Evolutionary conservation across 2,329 filamentous ascomycete genomes (phyloP), one percentile per base, ranked within the genome.

Genomic region (Furcasterigmium furcatum): DNA sequence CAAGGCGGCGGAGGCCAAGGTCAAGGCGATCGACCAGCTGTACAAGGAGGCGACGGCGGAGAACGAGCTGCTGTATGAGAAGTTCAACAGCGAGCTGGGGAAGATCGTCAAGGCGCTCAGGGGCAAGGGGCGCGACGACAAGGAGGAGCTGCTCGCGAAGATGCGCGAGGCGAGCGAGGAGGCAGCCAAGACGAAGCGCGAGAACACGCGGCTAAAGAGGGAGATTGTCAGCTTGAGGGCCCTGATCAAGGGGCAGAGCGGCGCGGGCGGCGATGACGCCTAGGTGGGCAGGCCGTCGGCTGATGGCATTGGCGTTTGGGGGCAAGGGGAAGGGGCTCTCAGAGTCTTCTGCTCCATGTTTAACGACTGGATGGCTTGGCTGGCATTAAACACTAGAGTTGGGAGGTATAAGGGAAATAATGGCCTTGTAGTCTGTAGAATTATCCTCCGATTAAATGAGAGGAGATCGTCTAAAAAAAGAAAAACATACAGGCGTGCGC

Each of bases 1-100:
- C 13, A 77, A 81, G 56, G 82, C 89, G 2, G 83, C 81, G 13
- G 91, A 96, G 62, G 79, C 78, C 48, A 91, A 94, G 56, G 84
- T 85, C 48, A 87, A 84, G 56, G 86, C 87, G 34, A 81, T 96
- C 44, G 91, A 96, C 61, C 88, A 95, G 66, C 72, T 96, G 43
- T 95, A 95, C 69, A 87, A 89, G 53, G 90, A 96, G 59, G 81
- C 85, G 14, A 90, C 84, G 56, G 88, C 89, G 0, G 92, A 97
- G 71, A 97, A 96, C 57, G 91, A 96, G 67, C 80, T 92, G 24
- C 74, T 97, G 45, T 96, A 96, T 64, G 87, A 92, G 54, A 85
- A 85, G 49, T 96, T 96, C 72, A 96, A 96, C 58, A 80, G 83
- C n/a, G 92, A 96, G 67, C 71, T 97, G 40, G 86, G 82, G 55